Conservation (phyloP, 768 basidiomycete species). For the Gymnopilus dilepis region DNA sequence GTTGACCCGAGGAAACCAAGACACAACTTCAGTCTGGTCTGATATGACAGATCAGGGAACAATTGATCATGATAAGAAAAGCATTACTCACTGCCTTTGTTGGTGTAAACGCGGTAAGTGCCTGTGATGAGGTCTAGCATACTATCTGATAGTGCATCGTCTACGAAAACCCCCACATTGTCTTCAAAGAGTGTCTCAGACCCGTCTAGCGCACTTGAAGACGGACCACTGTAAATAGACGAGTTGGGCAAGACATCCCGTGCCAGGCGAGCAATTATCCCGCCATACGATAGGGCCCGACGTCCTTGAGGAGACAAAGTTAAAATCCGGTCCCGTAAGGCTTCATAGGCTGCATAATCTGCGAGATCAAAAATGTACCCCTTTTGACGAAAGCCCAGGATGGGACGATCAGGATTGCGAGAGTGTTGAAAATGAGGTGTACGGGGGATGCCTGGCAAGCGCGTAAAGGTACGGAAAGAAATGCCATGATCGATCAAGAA, state of each 20-base stretch:
- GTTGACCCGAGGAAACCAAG: slow-evolving; percentile 25
- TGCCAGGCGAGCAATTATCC: slow-evolving; percentile 17
- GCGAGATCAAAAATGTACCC: slow-evolving; percentile 16
- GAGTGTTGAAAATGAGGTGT: too few species aligned
- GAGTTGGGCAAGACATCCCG: slow-evolving; percentile 2
- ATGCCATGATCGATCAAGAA: slow-evolving; percentile 15
- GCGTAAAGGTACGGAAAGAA: slow-evolving; percentile 3
- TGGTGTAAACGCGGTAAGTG: slow-evolving; percentile 17
- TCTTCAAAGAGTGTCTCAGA: not conserved
- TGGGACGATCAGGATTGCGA: too few species aligned
- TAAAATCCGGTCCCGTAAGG: slow-evolving; percentile 6
- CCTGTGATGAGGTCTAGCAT: slow-evolving; percentile 24
- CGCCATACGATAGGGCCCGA: slow-evolving; percentile 15
- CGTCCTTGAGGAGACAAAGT: slow-evolving; percentile 5
- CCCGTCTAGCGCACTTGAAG: slow-evolving; percentile 5
- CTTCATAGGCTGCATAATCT: slow-evolving; percentile 13
- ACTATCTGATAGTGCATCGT: slow-evolving; percentile 19
- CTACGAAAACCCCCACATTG: slow-evolving; percentile 5
- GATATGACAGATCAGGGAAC: not conserved
- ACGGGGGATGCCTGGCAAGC: too few species aligned
- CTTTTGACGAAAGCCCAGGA: slow-evolving; percentile 9
- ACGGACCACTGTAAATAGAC: slow-evolving; percentile 14
- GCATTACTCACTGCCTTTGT: slow-evolving; percentile 11
- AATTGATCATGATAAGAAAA: not conserved
- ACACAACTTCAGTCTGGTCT: slow-evolving; percentile 15